Percentiles rank a stretch among this genome's conserved stretches.
phyloP scores from a whole-genome alignment of 352 stramenopile genomes.

The Globisporangium takayamanum region DNA sequence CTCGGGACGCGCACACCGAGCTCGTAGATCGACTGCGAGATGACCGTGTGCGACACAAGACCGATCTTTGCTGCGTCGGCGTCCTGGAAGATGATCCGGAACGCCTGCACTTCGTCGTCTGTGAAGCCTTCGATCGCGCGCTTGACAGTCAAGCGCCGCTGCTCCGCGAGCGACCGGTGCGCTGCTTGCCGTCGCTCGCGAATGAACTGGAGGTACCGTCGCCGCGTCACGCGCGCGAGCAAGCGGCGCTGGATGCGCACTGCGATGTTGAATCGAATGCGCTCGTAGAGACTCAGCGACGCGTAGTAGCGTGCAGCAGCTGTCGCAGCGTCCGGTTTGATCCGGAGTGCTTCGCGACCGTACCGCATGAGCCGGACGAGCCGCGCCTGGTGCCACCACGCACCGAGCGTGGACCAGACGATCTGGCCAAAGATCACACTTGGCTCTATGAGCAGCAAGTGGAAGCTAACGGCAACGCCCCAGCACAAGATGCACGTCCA shows the following conservation, averaged over 20 bases:
- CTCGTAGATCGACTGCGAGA: constrained; percentile 68
- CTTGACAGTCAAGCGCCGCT: constrained; percentile 35
- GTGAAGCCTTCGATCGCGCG: constrained; percentile 57
- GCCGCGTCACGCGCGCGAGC: constrained; percentile 42
- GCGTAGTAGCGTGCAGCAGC: constrained; percentile 27
- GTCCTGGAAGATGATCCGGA: constrained; percentile 54
- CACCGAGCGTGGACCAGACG: constrained; percentile 37
- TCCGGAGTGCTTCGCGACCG: constrained; percentile 39
- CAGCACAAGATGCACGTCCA: constrained; percentile 51
- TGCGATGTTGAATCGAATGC: constrained; percentile 57
- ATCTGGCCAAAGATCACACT: constrained; percentile 41
- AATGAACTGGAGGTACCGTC: constrained; percentile 41
- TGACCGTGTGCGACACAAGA: constrained; percentile 58
- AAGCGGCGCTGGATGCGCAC: constrained; percentile 60
- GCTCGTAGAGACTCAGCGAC: constrained; percentile 61
- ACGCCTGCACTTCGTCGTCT: constrained; percentile 56
- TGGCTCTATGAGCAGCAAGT: constrained; percentile 47
- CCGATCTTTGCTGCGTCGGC: constrained; percentile 55
- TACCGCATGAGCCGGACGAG: constrained; percentile 34
- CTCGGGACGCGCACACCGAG: constrained; percentile 52
- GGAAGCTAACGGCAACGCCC: constrained; percentile 34
- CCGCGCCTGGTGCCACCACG: constrained; percentile 49
- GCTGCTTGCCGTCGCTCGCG: constrained; percentile 35
- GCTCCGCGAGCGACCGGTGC: constrained; percentile 28
- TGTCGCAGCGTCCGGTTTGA: constrained; percentile 27